Evolutionary conservation across 148 eudicot species (phyloP), one percentile per base, ranked within the genome.

Genomic region (Drosera capensis): DNA sequence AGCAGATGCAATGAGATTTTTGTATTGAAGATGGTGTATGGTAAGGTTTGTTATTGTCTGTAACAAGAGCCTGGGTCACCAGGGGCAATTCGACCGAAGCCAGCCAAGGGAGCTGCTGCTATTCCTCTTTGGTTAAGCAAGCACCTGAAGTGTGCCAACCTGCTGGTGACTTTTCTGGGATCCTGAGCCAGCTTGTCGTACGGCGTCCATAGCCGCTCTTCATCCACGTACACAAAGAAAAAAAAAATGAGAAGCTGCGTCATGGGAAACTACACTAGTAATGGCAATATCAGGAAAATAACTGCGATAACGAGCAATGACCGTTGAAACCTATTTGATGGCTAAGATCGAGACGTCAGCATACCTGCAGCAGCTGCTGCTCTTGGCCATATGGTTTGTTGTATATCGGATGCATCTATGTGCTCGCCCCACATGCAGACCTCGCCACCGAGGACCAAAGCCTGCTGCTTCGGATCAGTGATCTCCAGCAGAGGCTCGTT

Each of bases 351-450:
- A 17, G 31, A 3, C 6, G 18, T 2, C 21, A n/a, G 26, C 46
- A 41, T 76, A 87, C 96, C 94, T 74, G 96, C 96, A 59, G 96
- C 90, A 14, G 96, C 96, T 19, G 96, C 96, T 66, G 96, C 96
- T 46, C 96, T 82, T 0, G 96, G 96, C 96, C 96, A 88, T 56
- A 88, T 80, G 17, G 94, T 88, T 54, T 83, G 90, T 57, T 80
- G 72, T 48, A 88, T 80, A 49, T 88, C 79, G 2, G 94, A 83
- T 12, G 57, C 81, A 46, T 88, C 96, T 47, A 80, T 65, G 44
- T 37, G 51, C 52, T 83, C 96, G n/a, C 92, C 96, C 96, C 96
- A 88, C 86, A 68, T 68, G 63, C 96, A 83, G 14, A 88, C 96
- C 55, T 88, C 96, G 18, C 96, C 96, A 11, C 96, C 94, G 14